A percentile compares a stretch with the other conserved stretches of the same genome.
Evolutionary conservation across 2,329 filamentous ascomycete species (phyloP).

Genomic region (Lasiodiplodia gonubiensis): DNA sequence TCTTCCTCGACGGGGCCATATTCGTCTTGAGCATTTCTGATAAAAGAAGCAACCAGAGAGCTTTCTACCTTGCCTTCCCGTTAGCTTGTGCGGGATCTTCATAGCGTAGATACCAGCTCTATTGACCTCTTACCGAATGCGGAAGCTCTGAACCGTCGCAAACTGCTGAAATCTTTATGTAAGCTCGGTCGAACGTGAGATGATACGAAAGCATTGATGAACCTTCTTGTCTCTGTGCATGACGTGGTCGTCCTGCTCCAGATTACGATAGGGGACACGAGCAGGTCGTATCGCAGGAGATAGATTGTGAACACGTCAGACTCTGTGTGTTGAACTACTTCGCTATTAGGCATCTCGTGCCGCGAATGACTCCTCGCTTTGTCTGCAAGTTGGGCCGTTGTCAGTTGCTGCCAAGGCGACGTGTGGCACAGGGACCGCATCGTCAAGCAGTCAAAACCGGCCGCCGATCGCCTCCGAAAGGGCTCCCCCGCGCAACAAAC

Average conservation of each 20-base stretch:
- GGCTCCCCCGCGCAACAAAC: constrained; percentile 19
- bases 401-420: constrained; percentile 4
- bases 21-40: constrained; percentile 38
- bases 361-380: constrained; percentile 2
- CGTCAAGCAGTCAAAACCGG: constrained; percentile 13
- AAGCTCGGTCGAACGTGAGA: neutral
- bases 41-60: neutral
- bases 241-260: neutral
- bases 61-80: neutral
- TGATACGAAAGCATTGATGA: too few relatives aligned
- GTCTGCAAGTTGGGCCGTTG: neutral
- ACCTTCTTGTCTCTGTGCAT: neutral
- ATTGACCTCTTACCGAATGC: neutral
- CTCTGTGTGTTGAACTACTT: neutral
- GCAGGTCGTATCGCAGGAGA: neutral
- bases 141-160: neutral
- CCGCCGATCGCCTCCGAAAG: constrained; percentile 21
- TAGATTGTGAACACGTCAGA: neutral
- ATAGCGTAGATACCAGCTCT: neutral
- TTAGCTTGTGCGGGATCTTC: neutral
- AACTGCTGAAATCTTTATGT: neutral
- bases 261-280: neutral
- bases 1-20: constrained; percentile 29
- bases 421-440: constrained; percentile 10
- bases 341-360: neutral